These are phyloP conservation scores for Lecanicillium sp. DNA, from an alignment of 2,329 filamentous ascomycete species.

Conservation along the genomic window DNA sequence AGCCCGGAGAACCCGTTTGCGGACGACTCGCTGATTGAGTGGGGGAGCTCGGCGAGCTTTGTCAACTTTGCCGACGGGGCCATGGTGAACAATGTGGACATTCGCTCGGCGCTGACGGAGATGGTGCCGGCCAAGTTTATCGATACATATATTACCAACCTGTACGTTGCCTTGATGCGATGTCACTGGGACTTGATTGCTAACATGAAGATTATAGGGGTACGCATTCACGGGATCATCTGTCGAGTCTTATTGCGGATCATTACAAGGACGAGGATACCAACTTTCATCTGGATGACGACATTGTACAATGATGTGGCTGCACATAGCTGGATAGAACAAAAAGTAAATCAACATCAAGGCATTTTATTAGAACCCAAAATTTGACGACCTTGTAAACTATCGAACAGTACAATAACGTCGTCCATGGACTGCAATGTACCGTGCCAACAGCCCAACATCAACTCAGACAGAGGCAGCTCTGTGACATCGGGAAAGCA, in stretches of 20 bases:
- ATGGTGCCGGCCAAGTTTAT: constrained; percentile 71
- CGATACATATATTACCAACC: constrained; percentile 78
- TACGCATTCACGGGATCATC: constrained; percentile 60
- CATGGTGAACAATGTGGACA: constrained; percentile 68
- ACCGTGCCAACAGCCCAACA: no score
- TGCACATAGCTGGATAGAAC: not conserved
- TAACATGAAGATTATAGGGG: constrained; percentile 40
- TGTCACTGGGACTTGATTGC: no score
- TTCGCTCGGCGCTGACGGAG: constrained; percentile 74
- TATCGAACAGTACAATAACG: no score
- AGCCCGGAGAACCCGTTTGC: constrained; percentile 85
- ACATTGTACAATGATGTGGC: constrained; percentile 7
- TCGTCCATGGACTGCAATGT: no score
- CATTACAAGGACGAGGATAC: constrained; percentile 71
- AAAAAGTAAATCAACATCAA: not conserved
- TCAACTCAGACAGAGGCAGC: no score
- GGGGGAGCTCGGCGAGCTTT: constrained; percentile 71
- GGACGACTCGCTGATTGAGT: constrained; percentile 75
- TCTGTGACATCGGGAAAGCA: no score
- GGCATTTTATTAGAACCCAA: no score
- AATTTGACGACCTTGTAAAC: no score
- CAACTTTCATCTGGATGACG: constrained; percentile 43
- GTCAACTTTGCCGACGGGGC: constrained; percentile 72
- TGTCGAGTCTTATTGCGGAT: constrained; percentile 67
- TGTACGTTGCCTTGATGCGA: constrained; percentile 30